phyloP scores from a whole-genome alignment of 2,329 filamentous ascomycete genomes.

The Stagonosporopsis cucurbitacearum region DNA sequence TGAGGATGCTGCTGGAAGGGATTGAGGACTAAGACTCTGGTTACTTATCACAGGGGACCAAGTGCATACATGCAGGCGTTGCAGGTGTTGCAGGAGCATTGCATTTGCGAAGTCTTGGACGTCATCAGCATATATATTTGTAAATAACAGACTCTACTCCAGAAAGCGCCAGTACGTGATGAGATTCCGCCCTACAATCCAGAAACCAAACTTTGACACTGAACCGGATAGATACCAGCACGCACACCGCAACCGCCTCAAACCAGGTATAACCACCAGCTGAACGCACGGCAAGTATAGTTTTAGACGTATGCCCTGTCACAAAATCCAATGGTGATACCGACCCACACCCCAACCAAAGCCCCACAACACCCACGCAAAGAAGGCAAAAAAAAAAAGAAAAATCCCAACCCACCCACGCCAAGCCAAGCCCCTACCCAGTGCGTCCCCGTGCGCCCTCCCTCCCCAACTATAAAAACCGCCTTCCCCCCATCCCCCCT shows the following conservation, averaged over 20 bases:
- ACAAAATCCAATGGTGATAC: too few relatives aligned
- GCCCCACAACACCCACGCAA: too few relatives aligned
- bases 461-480: constrained; percentile 36
- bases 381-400: constrained; percentile 9
- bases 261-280: too few relatives aligned
- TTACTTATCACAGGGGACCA: not conserved
- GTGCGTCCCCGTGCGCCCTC: not conserved
- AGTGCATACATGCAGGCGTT: constrained; percentile 10
- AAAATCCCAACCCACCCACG: too few relatives aligned
- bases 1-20: not conserved
- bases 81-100: constrained; percentile 6
- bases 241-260: too few relatives aligned
- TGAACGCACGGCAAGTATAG: too few relatives aligned
- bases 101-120: not conserved
- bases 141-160: constrained; percentile 6
- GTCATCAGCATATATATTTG: not conserved
- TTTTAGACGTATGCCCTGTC: too few relatives aligned
- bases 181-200: too few relatives aligned
- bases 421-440: too few relatives aligned
- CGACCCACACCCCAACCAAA: too few relatives aligned
- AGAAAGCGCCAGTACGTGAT: not conserved
- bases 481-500: constrained; percentile 27
- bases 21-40: not conserved
- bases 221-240: too few relatives aligned
- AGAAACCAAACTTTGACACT: too few relatives aligned